phyloP scores from a whole-genome alignment of 805 yeast genomes.

The Metschnikowia shivogae region DNA sequence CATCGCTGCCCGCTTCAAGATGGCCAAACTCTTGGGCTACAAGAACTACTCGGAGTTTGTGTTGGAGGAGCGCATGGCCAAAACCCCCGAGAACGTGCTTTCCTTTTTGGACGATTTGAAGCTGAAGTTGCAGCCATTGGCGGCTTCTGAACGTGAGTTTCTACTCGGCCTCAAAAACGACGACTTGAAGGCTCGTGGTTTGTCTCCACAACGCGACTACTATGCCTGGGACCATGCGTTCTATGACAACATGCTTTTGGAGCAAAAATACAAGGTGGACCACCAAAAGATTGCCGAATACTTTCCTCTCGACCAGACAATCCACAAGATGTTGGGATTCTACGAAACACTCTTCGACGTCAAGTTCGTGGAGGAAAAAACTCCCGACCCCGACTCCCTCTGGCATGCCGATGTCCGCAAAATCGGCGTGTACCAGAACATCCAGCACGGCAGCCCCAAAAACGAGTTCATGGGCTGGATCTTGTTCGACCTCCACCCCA shows the following conservation, averaged over 20 bases:
- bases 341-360: constrained; percentile 68
- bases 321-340: constrained; percentile 63
- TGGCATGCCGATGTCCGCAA: constrained; percentile 83
- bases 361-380: constrained; percentile 54
- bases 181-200: constrained; percentile 45
- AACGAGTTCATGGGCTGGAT: constrained; percentile 66
- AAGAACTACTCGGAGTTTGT: constrained; percentile 64
- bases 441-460: constrained; percentile 35
- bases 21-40: constrained; percentile 65
- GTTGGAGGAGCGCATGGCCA: constrained; percentile 79
- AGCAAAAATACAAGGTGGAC: constrained; percentile 68
- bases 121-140: constrained; percentile 56
- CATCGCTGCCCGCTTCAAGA: constrained; percentile 54
- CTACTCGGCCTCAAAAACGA: constrained; percentile 50
- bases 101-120: constrained; percentile 61
- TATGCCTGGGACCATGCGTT: constrained; percentile 74
- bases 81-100: constrained; percentile 55
- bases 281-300: constrained; percentile 68
- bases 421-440: constrained; percentile 67
- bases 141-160: constrained; percentile 46
- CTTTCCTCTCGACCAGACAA: constrained; percentile 69
- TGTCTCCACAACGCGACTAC: constrained; percentile 33
- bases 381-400: constrained; percentile 36
- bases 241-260: constrained; percentile 62
- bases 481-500: constrained; percentile 77